Percentiles rank a stretch among this genome's conserved stretches.
Conservation (phyloP, 2,329 filamentous ascomycete species). For the Ophiostoma himal-ulmi region DNA sequence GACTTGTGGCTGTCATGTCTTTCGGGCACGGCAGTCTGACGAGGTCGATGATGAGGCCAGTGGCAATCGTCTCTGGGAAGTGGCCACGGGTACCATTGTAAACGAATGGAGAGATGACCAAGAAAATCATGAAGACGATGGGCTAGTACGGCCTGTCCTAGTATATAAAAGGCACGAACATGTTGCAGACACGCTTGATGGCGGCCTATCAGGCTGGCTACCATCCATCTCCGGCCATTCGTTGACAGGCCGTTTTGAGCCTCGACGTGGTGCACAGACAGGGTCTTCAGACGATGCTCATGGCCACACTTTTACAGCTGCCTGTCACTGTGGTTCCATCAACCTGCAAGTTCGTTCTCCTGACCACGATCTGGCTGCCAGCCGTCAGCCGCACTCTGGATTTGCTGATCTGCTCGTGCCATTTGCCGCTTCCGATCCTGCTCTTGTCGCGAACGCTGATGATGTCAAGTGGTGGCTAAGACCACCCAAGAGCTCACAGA, state of each 20-base stretch:
- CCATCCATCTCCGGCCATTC: background rate
- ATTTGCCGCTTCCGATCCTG: background rate
- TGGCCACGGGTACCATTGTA: background rate
- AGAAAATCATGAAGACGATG: background rate
- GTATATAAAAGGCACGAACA: background rate
- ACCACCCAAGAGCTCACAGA: background rate
- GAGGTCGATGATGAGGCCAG: constrained; percentile 22
- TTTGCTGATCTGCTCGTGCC: background rate
- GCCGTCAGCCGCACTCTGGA: background rate
- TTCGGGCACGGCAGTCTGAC: constrained; percentile 27
- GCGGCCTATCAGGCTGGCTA: background rate
- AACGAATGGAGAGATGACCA: background rate
- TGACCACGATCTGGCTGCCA: background rate
- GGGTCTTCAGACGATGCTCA: background rate
- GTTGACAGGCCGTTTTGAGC: background rate
- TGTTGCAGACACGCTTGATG: background rate
- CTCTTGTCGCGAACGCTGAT: background rate
- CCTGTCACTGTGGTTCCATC: background rate
- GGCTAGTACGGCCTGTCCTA: background rate
- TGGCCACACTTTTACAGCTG: background rate
- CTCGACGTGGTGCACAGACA: background rate
- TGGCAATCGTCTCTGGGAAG: background rate
- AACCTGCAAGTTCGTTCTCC: background rate
- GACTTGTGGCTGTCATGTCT: constrained; percentile 40
- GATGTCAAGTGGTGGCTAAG: constrained; percentile 2